Percentiles rank a stretch among this genome's conserved stretches.
These are phyloP conservation scores for Serendipita vermifera DNA, from an alignment of 768 basidiomycete genomes.

Conservation along the genomic window DNA sequence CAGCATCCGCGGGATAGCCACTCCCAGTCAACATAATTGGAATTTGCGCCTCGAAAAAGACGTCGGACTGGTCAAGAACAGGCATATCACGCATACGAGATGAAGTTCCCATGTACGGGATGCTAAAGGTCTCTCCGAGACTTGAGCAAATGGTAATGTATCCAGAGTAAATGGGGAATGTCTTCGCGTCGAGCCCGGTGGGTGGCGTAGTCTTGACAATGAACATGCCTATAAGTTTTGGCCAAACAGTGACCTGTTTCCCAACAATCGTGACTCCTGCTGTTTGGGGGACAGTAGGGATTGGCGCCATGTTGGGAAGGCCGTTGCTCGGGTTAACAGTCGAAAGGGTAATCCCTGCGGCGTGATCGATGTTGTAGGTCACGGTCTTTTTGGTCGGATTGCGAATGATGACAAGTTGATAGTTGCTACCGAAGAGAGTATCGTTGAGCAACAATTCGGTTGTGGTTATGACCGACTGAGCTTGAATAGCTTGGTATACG, in stretches of 20 bases:
- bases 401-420: not conserved
- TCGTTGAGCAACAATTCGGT: constrained; percentile 27
- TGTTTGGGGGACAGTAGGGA: not conserved
- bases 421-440: constrained; percentile 3
- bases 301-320: not conserved
- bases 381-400: not conserved
- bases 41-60: not conserved
- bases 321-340: not conserved
- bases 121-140: constrained; percentile 5
- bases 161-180: constrained; percentile 9
- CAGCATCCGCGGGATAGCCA: not conserved
- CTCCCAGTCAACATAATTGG: not conserved
- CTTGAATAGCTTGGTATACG: constrained; percentile 21
- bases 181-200: not conserved
- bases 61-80: constrained; percentile 1
- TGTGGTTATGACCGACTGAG: constrained; percentile 21
- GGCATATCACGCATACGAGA: not conserved
- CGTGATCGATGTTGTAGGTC: not conserved
- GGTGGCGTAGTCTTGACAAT: constrained; percentile 3
- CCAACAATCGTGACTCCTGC: not conserved
- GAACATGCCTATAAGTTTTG: not conserved
- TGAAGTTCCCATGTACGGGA: constrained; percentile 6
- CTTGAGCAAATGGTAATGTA: not conserved
- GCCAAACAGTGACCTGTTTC: not conserved
- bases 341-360: not conserved